These are phyloP conservation scores for Euphorbia schlechtendalii DNA, from an alignment of 441 rosid species.

Conservation along the genomic window DNA sequence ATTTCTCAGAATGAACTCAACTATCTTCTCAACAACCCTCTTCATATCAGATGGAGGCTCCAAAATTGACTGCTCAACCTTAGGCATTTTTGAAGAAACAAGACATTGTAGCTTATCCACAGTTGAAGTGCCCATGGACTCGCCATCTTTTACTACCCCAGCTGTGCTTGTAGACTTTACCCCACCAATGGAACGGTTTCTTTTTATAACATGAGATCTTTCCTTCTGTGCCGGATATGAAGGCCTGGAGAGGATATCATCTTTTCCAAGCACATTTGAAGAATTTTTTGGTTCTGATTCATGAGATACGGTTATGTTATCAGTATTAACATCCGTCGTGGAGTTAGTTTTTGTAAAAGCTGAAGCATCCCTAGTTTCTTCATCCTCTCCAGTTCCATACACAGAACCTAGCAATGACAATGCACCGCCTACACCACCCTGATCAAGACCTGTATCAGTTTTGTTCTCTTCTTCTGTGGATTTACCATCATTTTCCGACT, in stretches of 20 bases:
- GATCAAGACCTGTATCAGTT: slow-evolving; percentile 24
- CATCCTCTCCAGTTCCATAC: slow-evolving; percentile 88
- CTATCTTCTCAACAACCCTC: slow-evolving; percentile 81
- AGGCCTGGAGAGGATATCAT: slow-evolving; percentile 32
- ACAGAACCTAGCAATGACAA: slow-evolving; percentile 79
- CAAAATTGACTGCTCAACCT: slow-evolving; percentile 45
- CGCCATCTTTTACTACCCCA: slow-evolving; percentile 37
- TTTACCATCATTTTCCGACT: slow-evolving; percentile 28
- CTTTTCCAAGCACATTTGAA: slow-evolving; percentile 24
- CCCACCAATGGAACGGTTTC: slow-evolving; percentile 38
- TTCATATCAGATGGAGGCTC: slow-evolving; percentile 89
- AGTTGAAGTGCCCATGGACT: slow-evolving; percentile 24
- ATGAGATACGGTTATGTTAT: slow-evolving; percentile 24
- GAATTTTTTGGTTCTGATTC: slow-evolving; percentile 34
- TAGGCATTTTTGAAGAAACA: slow-evolving; percentile 25
- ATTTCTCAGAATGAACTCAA: slow-evolving; percentile 76
- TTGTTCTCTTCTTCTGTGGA: slow-evolving; percentile 42
- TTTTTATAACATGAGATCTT: slow-evolving; percentile 38
- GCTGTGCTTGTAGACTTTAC: slow-evolving; percentile 38
- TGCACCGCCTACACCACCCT: slow-evolving; percentile 51
- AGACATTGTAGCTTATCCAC: slow-evolving; percentile 34
- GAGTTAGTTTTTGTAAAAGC: slow-evolving; percentile 24
- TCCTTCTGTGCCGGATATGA: slow-evolving; percentile 38
- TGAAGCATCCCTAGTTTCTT: slow-evolving; percentile 44
- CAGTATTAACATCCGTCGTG: slow-evolving; percentile 26